Base-by-base conservation (phyloP, 1,139 yeast genomes). In the Hemisphaericaspora xylofermentans region DNA sequence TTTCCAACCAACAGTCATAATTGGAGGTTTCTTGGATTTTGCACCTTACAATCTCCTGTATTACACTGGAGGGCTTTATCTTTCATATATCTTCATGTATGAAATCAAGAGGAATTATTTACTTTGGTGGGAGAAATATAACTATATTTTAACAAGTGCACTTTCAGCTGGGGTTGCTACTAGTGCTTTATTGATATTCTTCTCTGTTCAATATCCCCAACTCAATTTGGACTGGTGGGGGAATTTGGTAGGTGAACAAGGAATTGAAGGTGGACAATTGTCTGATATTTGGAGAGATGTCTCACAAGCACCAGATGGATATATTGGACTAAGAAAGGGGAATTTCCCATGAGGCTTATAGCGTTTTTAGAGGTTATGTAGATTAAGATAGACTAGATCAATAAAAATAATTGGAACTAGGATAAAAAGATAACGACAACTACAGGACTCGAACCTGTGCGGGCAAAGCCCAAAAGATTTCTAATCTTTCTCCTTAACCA, bases 91-190 rank as follows among this genome's bases (percentile, higher is more conserved):
- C 24, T 82, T 82, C 63, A 81, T 79, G 78, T 68, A 69, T 53
- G 63, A 67, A 55, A 61, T 80, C 50, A 76, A 71, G 49, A 68
- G 63, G 49, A 67, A 76, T 46, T 77, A 73, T 52, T 50, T 66
- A 16, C 60, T 68, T 19, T 77, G 85, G 83, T 81, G 84, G 82
- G 81, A 76, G 46, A 79, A 76, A 57, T 83, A 81, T 60, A 80
- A 78, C 52, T 83, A 82, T 55, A 73, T 83, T 9, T 61, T 82
- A 28, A 69, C 82, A 13, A 71, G 79, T 44, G 85, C 79, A 2
- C 58, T 81, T 35, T 63, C 74, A 6, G 80, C 85, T 2, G 87
- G 86, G 17, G 74, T 79, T 29, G 85, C 85, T 0, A 72, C 78
- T 43, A 63, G 78, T 47, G 76, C 82, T 0, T 58, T 80, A 27